These are phyloP conservation scores for Paracorniculantispora psalliotae DNA, from an alignment of 2,329 filamentous ascomycete species.

Conservation along the genomic window DNA sequence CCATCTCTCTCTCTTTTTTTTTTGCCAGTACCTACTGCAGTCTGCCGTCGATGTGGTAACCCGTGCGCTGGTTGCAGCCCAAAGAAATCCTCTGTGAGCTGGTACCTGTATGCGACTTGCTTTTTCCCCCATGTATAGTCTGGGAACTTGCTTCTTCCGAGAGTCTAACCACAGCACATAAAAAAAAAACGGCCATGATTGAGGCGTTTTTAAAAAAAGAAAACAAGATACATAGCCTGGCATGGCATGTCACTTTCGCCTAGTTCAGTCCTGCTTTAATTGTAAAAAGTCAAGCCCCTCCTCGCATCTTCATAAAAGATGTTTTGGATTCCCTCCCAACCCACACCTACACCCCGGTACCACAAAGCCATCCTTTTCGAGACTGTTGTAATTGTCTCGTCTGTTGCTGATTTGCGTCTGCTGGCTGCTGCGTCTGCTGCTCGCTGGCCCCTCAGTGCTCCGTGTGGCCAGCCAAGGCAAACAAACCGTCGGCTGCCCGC, in stretches of 20 bases:
- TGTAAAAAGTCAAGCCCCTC: conserved; percentile 4
- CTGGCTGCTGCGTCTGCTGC: not conserved
- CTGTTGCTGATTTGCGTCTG: not conserved
- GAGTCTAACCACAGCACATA: conserved; percentile 5
- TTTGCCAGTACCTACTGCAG: not conserved
- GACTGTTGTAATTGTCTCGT: conserved; percentile 6
- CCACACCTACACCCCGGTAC: conserved; percentile 1
- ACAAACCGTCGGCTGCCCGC: conserved; percentile 2
- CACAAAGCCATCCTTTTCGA: not conserved
- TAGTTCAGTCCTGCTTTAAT: not conserved
- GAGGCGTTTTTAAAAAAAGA: not conserved
- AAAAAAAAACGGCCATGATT: not conserved
- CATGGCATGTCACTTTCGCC: not conserved
- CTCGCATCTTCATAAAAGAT: conserved; percentile 9
- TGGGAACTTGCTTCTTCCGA: conserved; percentile 4
- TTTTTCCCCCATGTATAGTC: conserved; percentile 4
- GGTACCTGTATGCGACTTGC: not conserved
- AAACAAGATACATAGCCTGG: not conserved
- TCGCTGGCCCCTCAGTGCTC: conserved; percentile 3
- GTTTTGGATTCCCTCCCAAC: conserved; percentile 8
- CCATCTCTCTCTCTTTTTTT: not conserved
- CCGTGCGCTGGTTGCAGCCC: not conserved
- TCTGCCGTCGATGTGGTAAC: not conserved
- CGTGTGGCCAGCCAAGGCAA: conserved; percentile 9
- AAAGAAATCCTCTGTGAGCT: not conserved